Conservation (phyloP, 2,329 filamentous ascomycete species). For the Trichoderma koningiopsis region DNA sequence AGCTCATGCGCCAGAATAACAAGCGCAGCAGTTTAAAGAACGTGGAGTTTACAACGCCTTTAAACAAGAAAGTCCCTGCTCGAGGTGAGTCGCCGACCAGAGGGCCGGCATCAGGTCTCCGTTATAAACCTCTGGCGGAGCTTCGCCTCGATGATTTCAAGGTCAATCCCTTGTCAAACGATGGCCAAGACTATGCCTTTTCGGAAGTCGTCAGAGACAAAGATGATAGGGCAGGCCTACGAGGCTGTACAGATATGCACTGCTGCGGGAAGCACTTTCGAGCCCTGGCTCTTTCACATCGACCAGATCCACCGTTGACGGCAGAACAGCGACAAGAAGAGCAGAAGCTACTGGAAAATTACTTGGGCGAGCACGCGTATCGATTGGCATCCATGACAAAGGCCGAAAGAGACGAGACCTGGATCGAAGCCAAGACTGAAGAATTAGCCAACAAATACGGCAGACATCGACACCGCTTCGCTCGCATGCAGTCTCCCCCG, state of each 20-base stretch:
- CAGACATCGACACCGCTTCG: slow-evolving; percentile 74
- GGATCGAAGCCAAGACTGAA: slow-evolving; percentile 75
- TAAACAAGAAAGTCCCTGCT: slow-evolving; percentile 28
- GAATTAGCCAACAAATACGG: slow-evolving; percentile 74
- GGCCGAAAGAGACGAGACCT: slow-evolving; percentile 64
- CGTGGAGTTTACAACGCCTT: slow-evolving; percentile 17
- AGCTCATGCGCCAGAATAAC: slow-evolving; percentile 26
- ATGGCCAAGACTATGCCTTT: slow-evolving; percentile 72
- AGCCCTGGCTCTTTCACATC: slow-evolving; percentile 61
- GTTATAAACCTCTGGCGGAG: slow-evolving; percentile 57
- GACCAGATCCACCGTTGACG: slow-evolving; percentile 44
- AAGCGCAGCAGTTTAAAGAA: slow-evolving; percentile 5
- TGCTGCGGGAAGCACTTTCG: slow-evolving; percentile 77
- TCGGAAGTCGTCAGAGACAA: slow-evolving; percentile 72
- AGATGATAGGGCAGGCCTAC: slow-evolving; percentile 68
- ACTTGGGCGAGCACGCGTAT: slow-evolving; percentile 61
- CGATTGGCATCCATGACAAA: slow-evolving; percentile 59
- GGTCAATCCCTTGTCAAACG: slow-evolving; percentile 72
- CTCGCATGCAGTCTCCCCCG: slow-evolving; percentile 72
- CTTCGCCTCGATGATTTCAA: slow-evolving; percentile 76
- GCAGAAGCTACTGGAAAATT: slow-evolving; percentile 55
- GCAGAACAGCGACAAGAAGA: slow-evolving; percentile 45
- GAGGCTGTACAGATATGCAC: slow-evolving; percentile 71
- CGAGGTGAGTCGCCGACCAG: slow-evolving; percentile 26
- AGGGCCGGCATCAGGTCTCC: slow-evolving; percentile 46